Percentiles rank a stretch among this genome's conserved stretches.
Evolutionary conservation across 2,329 filamentous ascomycete genomes (phyloP).

Genomic region (Macroventuria anomochaeta): DNA sequence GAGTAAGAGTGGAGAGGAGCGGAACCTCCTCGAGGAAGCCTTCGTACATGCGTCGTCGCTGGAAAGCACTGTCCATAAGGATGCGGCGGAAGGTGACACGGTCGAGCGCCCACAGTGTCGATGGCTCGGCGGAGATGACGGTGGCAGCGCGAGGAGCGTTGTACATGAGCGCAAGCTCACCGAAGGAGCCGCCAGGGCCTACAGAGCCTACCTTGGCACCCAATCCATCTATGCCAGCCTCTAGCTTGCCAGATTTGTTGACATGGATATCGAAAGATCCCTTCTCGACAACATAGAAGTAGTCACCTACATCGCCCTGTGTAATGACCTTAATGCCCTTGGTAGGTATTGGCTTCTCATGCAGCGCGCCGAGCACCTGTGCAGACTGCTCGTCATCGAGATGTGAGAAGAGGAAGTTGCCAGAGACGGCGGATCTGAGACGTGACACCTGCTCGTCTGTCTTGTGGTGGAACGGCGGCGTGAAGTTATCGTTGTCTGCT

Average conservation of each 20-base stretch:
- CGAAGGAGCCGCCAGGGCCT: slow-evolving; percentile 89
- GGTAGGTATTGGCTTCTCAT: slow-evolving; percentile 93
- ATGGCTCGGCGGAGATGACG: slow-evolving; percentile 81
- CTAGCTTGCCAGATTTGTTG: slow-evolving; percentile 76
- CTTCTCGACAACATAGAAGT: slow-evolving; percentile 95
- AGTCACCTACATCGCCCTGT: slow-evolving; percentile 95
- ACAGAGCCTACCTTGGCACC: slow-evolving; percentile 83
- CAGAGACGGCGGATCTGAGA: slow-evolving; percentile 79
- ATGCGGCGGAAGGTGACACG: slow-evolving; percentile 97
- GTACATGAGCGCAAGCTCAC: slow-evolving; percentile 97
- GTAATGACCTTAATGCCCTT: slow-evolving; percentile 91
- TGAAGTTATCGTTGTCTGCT: slow-evolving; percentile 86
- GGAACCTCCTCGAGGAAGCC: slow-evolving; percentile 94
- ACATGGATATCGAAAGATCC: slow-evolving; percentile 92
- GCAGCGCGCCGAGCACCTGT: slow-evolving; percentile 86
- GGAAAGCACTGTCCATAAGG: slow-evolving; percentile 97
- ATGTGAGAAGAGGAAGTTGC: slow-evolving; percentile 93
- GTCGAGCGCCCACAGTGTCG: slow-evolving; percentile 92
- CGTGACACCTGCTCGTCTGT: slow-evolving; percentile 79
- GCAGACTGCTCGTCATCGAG: slow-evolving; percentile 90
- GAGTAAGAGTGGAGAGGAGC: slow-evolving; percentile 79
- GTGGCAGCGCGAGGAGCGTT: slow-evolving; percentile 96
- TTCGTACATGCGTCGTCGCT: slow-evolving; percentile 95
- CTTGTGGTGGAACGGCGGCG: slow-evolving; percentile 85
- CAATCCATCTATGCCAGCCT: slow-evolving; percentile 81